These are phyloP conservation scores for Dothistroma pini DNA, from an alignment of 2,329 filamentous ascomycete genomes.

Conservation along the genomic window DNA sequence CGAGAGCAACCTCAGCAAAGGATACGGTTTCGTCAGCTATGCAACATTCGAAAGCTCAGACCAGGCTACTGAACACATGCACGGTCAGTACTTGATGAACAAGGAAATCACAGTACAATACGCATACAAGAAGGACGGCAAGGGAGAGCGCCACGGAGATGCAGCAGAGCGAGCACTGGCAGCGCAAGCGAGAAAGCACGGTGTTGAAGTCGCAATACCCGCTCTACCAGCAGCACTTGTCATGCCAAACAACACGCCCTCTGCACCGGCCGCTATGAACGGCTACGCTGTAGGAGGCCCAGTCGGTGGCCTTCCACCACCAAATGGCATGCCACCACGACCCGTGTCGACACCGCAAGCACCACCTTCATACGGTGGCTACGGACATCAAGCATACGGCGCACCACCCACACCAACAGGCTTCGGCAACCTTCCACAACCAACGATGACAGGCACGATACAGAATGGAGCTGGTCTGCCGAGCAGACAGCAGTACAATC, in stretches of 20 bases:
- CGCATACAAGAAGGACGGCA: slow-evolving; percentile 98
- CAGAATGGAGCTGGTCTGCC: slow-evolving; percentile 11
- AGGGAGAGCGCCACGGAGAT: slow-evolving; percentile 93
- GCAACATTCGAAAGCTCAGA: slow-evolving; percentile 92
- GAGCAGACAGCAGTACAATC: slow-evolving; percentile 28
- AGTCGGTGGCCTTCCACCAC: slow-evolving; percentile 36
- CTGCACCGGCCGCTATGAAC: slow-evolving; percentile 44
- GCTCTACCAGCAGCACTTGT: slow-evolving; percentile 72
- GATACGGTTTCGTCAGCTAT: slow-evolving; percentile 94
- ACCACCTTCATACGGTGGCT: slow-evolving; percentile 1
- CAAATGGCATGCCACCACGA: slow-evolving; percentile 31
- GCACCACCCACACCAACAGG: slow-evolving; percentile 19
- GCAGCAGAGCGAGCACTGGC: slow-evolving; percentile 89
- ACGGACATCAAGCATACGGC: slow-evolving; percentile 10
- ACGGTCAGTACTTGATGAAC: slow-evolving; percentile 94
- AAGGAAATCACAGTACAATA: slow-evolving; percentile 97
- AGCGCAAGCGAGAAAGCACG: slow-evolving; percentile 88
- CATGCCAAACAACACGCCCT: slow-evolving; percentile 39
- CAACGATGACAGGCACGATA: slow-evolving; percentile 17
- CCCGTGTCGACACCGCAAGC: slow-evolving; percentile 18
- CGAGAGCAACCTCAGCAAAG: slow-evolving; percentile 82
- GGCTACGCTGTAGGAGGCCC: slow-evolving; percentile 28
- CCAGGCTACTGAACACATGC: slow-evolving; percentile 85
- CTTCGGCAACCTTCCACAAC: slow-evolving; percentile 16
- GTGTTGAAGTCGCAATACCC: slow-evolving; percentile 78